Conservation (phyloP, 495 filamentous ascomycete species). For the Achaetomiella virescens region DNA sequence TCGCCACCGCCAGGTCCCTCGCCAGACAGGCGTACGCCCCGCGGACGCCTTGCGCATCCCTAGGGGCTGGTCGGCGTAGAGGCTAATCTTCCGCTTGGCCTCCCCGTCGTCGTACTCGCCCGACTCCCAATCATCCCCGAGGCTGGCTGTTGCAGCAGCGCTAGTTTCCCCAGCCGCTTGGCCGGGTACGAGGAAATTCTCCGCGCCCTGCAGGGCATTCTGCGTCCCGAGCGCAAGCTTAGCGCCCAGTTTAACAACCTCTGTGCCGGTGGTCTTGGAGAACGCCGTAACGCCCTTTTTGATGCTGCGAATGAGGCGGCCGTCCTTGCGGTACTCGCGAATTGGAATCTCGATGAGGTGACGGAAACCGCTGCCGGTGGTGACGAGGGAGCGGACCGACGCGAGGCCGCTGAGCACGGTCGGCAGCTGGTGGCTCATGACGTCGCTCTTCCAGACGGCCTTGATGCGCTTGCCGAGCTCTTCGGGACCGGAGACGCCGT, state of each 20-base stretch:
- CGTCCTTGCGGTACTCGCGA: slow-evolving; percentile 88
- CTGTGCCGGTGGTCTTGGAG: slow-evolving; percentile 84
- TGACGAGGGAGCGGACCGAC: slow-evolving; percentile 80
- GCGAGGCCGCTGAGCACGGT: slow-evolving; percentile 85
- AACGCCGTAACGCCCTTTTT: slow-evolving; percentile 85
- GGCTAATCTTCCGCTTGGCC: slow-evolving; percentile 37
- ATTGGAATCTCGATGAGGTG: slow-evolving; percentile 86
- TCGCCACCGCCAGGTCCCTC: slow-evolving; percentile 74
- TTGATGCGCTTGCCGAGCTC: slow-evolving; percentile 81
- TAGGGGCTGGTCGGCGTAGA: slow-evolving; percentile 89
- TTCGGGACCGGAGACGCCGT: slow-evolving; percentile 85
- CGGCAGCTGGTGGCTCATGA: slow-evolving; percentile 84
- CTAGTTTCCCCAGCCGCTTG: slow-evolving; percentile 21
- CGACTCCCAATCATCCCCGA: slow-evolving; percentile 54
- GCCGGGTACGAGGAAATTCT: slow-evolving; percentile 61
- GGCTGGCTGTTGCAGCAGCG: slow-evolving; percentile 22
- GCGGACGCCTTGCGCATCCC: slow-evolving; percentile 79
- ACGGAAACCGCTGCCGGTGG: slow-evolving; percentile 77
- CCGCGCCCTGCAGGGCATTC: slow-evolving; percentile 78
- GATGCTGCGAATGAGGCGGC: slow-evolving; percentile 83
- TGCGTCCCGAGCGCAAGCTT: slow-evolving; percentile 95
- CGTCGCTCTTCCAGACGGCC: slow-evolving; percentile 95
- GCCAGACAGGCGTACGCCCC: slow-evolving; percentile 77
- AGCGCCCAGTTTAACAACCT: slow-evolving; percentile 86
- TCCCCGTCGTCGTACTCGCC: slow-evolving; percentile 59